Percentiles rank a stretch among this genome's conserved stretches.
These are phyloP conservation scores for Trametes punicea DNA, from an alignment of 768 basidiomycete species.

Conservation along the genomic window DNA sequence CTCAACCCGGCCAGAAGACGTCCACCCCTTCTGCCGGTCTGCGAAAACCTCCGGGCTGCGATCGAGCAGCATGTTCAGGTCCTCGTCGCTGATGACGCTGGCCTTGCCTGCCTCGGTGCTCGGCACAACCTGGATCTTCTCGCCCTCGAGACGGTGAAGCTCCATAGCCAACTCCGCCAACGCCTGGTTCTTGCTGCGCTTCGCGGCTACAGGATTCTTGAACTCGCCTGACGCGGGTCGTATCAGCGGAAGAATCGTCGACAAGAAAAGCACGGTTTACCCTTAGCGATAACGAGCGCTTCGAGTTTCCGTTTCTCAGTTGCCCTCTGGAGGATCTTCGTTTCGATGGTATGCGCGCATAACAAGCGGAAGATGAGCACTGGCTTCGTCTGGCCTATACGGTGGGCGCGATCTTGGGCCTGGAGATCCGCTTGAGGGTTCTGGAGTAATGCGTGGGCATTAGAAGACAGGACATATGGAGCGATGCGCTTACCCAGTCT, in stretches of 20 bases:
- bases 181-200: slow-evolving; percentile 53
- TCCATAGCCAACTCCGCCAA: slow-evolving; percentile 80
- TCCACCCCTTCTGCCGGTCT: slow-evolving; percentile 73
- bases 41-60: slow-evolving; percentile 70
- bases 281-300: slow-evolving; percentile 92
- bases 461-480: not conserved
- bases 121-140: slow-evolving; percentile 85
- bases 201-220: slow-evolving; percentile 62
- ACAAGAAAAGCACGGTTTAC: slow-evolving; percentile 32
- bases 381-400: slow-evolving; percentile 91
- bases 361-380: slow-evolving; percentile 89
- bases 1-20: slow-evolving; percentile 38
- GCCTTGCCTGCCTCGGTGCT: slow-evolving; percentile 66
- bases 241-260: not conserved
- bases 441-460: slow-evolving; percentile 34
- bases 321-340: slow-evolving; percentile 86
- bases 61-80: slow-evolving; percentile 79
- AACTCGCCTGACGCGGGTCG: slow-evolving; percentile 58
- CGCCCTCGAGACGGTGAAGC: slow-evolving; percentile 76
- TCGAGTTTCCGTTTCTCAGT: slow-evolving; percentile 87
- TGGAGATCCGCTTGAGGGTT: slow-evolving; percentile 97
- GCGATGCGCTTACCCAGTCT: slow-evolving; percentile 65
- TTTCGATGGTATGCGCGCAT: slow-evolving; percentile 86
- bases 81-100: slow-evolving; percentile 76
- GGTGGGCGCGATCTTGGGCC: slow-evolving; percentile 92